Base-by-base conservation (phyloP, 768 basidiomycete species). In the Hygrophoropsis aurantiaca region DNA sequence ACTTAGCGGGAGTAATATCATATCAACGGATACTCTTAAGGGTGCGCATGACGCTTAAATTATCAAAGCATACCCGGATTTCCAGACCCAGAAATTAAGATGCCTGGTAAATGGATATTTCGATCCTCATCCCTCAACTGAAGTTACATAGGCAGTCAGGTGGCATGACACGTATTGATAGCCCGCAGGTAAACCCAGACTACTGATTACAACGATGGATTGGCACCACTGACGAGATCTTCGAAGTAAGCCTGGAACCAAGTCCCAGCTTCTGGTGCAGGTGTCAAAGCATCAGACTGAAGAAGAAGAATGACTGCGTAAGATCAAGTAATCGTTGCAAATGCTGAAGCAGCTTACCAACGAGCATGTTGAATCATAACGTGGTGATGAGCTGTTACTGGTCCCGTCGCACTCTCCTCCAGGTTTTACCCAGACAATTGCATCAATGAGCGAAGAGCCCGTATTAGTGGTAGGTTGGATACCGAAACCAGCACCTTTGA, bases 171-270 rank as follows among this genome's bases (percentile, higher is more conserved):
- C n/a, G n/a, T n/a, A n/a, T n/a, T n/a, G n/a, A n/a, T n/a, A n/a
- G n/a, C n/a, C n/a, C n/a, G n/a, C n/a, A n/a, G n/a, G n/a, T n/a
- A n/a, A n/a, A n/a, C n/a, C n/a, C n/a, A n/a, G n/a, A n/a, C n/a
- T n/a, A n/a, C n/a, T n/a, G n/a, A 38, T 67, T 71, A 80, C 32
- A 81, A 67, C 33, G 79, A 33, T 3, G 81, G 80, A 66, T 70
- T 80, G 43, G 81, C 81, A 35, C 72, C 70, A 46, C 61, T 62
- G 37, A 84, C 78, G 46, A 84, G 64, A n/a, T 68, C 70, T 61
- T 71, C 62, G 64, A 84, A 84, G 70, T 78, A 84, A n/a, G 72
- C 67, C 70, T 84, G 80, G 81, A 82, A 82, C 81, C 82, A 84
- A 35, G 77, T 74, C 25, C 82, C 81, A 40, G 81, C 81, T 60